Evolutionary conservation across 768 basidiomycete species (phyloP).

Genomic region (Rhodotorula kratochvilovae): DNA sequence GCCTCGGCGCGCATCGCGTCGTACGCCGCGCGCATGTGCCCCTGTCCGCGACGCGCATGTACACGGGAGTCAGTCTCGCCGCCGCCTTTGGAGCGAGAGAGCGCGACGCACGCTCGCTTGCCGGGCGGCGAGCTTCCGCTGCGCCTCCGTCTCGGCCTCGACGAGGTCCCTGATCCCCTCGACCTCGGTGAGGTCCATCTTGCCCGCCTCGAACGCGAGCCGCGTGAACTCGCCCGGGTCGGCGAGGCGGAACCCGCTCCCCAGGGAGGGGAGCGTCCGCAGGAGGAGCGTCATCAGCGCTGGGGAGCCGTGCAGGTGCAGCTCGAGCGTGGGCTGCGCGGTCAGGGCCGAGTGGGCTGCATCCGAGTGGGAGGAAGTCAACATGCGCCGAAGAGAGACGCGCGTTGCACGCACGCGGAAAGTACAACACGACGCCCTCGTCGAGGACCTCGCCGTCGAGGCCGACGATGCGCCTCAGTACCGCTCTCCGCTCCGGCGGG

Average conservation of each 20-base stretch:
- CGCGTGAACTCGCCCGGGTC: constrained; percentile 84
- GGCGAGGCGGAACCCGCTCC: constrained; percentile 62
- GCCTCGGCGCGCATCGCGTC: constrained; percentile 63
- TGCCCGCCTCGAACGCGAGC: constrained; percentile 72
- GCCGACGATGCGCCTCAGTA: constrained; percentile 65
- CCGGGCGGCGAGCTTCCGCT: constrained; percentile 67
- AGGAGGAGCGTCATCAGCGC: constrained; percentile 72
- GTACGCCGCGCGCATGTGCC: constrained; percentile 58
- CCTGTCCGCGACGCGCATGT: constrained; percentile 52
- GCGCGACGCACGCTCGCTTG: constrained; percentile 60
- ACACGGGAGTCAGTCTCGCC: neutral
- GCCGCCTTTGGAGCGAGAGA: neutral
- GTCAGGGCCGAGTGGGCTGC: constrained; percentile 77
- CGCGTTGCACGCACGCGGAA: constrained; percentile 61
- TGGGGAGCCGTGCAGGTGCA: constrained; percentile 81
- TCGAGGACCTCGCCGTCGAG: constrained; percentile 65
- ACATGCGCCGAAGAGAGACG: constrained; percentile 32
- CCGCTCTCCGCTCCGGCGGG: constrained; percentile 64
- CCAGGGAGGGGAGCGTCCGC: constrained; percentile 54
- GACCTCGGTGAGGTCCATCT: constrained; percentile 80
- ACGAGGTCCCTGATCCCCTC: constrained; percentile 83
- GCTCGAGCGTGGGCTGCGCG: constrained; percentile 71
- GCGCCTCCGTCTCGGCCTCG: constrained; percentile 79
- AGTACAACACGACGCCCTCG: constrained; percentile 75
- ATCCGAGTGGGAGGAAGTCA: too few species aligned